Evolutionary conservation across 805 yeast species (phyloP).

Genomic region (Kuraishia cidri): DNA sequence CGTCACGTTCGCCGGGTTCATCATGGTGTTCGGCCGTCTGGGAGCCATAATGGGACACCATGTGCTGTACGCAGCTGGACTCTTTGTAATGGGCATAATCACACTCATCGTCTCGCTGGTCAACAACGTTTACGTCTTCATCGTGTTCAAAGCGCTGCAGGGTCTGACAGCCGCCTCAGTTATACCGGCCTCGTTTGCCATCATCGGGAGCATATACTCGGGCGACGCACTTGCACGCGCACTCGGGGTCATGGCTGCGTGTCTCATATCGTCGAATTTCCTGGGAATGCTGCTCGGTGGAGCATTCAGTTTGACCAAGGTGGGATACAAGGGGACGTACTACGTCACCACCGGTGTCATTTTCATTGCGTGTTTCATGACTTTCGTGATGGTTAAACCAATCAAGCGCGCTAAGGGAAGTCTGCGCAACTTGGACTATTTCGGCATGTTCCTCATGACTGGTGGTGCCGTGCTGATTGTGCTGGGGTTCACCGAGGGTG

Average conservation of each 20-base stretch:
- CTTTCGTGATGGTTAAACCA: constrained; percentile 20
- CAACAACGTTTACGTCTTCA: constrained; percentile 16
- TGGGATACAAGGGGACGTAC: constrained; percentile 30
- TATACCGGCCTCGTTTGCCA: constrained; percentile 23
- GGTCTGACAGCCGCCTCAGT: constrained; percentile 24
- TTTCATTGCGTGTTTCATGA: constrained; percentile 10
- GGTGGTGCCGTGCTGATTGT: constrained; percentile 26
- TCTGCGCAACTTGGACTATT: constrained; percentile 23
- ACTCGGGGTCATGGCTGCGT: constrained; percentile 14
- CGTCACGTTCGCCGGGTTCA: constrained; percentile 25
- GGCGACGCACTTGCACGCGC: constrained; percentile 18
- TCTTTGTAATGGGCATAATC: constrained; percentile 11
- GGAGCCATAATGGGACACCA: constrained; percentile 24
- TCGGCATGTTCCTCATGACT: constrained; percentile 23
- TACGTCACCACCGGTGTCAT: constrained; percentile 26
- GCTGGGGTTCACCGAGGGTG: constrained; percentile 36
- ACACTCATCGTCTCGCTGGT: neutral
- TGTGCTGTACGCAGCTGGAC: constrained; percentile 14
- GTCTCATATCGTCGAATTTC: constrained; percentile 22
- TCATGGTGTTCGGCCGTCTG: constrained; percentile 24
- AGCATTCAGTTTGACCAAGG: constrained; percentile 24
- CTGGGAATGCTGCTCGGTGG: constrained; percentile 34
- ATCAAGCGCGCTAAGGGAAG: constrained; percentile 11
- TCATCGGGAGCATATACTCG: constrained; percentile 18
- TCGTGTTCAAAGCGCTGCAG: constrained; percentile 26